Base-by-base conservation (phyloP, 129 eudicot species). In the Lactuca saligna region DNA sequence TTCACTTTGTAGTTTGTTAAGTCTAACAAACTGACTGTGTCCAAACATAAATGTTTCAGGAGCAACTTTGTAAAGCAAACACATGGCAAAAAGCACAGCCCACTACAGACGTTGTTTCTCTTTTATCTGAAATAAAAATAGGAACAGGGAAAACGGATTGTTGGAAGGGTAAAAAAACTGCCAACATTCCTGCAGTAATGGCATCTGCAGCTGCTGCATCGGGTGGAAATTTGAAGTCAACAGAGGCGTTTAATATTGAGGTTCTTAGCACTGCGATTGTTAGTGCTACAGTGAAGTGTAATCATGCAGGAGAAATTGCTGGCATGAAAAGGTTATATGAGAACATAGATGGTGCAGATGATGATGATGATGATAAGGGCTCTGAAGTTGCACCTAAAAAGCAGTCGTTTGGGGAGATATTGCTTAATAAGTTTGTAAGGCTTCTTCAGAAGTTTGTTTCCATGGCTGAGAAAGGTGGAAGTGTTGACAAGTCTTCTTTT, bases 181-280 rank as follows among this genome's bases (percentile, higher is more conserved):
- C 96, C 37, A 94, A 94, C 89, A 87, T 94, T 61, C 99, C 97
- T 32, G 97, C 99, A 70, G 99, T 94, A 39, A 94, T 94, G 96
- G 93, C 97, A 72, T 96, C 99, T 15, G 99, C 97, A 41, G 99
- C 99, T 3, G 99, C 99, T 12, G 99, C 99, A 17, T 94, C 99
- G n/a, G 99, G 99, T 39, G 97, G 86, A 67, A 90, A 81, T 61
- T 72, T 89, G 46, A 90, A 87, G 68, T 46, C 82, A 70, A 82
- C 80, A 0, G 99, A 94, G 71, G 85, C 96, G 15, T 89, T 94
- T 68, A 94, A 81, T 79, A 78, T 94, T 72, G 97, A 94, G 76
- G 99, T 94, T 68, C 97, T 94, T 39, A 89, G 97, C 71, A 94
- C 93, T 32, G 97, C 93, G 31, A 85, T 94, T 70, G 88, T 88